phyloP scores from a whole-genome alignment of 164 flowering plant genomes.

The Piper betle region DNA sequence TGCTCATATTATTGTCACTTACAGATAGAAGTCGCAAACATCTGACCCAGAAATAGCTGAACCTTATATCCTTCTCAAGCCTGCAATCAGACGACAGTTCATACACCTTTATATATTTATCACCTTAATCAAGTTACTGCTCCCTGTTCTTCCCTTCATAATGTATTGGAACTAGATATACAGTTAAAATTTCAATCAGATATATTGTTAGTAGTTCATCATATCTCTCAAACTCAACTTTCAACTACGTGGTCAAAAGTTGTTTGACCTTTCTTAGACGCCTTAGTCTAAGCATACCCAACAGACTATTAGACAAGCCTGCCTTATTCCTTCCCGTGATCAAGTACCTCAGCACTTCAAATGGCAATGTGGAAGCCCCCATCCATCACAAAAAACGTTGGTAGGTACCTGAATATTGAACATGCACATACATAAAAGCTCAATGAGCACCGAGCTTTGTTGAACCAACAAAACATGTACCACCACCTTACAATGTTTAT shows the following conservation, averaged over 20 bases:
- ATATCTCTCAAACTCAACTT: no score
- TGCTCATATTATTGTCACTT: conserved; percentile 16
- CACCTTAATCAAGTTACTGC: no score
- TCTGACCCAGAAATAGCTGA: conserved; percentile 76
- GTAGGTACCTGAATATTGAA: conserved; percentile 40
- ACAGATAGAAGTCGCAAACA: conserved; percentile 66
- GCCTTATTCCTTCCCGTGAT: conserved; percentile 39
- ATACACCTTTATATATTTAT: neutral
- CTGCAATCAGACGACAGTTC: conserved; percentile 19
- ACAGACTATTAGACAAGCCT: conserved; percentile 35
- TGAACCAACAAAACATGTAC: no score
- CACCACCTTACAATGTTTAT: no score
- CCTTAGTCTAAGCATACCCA: conserved; percentile 78
- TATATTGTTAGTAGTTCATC: no score
- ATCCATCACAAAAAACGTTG: conserved; percentile 91
- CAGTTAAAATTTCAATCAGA: no score
- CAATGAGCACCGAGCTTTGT: no score
- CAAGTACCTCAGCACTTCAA: conserved; percentile 39
- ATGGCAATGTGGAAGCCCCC: conserved; percentile 84
- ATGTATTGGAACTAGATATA: no score
- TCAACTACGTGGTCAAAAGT: conserved; percentile 56
- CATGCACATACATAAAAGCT: no score
- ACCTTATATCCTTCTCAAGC: conserved; percentile 89
- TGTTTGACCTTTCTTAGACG: conserved; percentile 65
- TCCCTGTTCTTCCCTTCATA: no score